Evolutionary conservation across 2,329 filamentous ascomycete species (phyloP), one percentile per base, ranked within the genome.

Genomic region (Pseudodiploospora longispora): DNA sequence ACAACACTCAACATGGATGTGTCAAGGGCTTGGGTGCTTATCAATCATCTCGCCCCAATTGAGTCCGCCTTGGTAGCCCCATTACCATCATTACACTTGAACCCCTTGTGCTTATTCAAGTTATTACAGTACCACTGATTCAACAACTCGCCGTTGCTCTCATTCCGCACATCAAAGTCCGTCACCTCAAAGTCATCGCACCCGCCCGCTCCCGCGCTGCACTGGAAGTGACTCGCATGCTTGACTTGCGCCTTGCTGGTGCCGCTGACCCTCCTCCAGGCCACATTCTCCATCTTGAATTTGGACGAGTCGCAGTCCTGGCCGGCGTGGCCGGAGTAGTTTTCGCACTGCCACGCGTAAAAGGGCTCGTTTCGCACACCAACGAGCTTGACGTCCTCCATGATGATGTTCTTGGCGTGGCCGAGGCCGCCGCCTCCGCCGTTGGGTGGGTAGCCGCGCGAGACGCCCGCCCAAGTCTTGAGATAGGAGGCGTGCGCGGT

Each of bases 401-500:
- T 55, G 9, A 50, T 47, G 6, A 65, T 57, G 51, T 59, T 58
- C 27, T 50, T 44, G 4, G 59, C 61, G 36, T 52, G 66, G 7
- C 76, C 76, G 0, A 71, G 53, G 3, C 76, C 77, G 10, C 73
- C 76, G 8, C 76, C 76, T 2, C 75, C 77, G 10, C 77, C 76
- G 50, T 82, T 80, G 1, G 75, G 76, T 2, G 74, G 73, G 41
- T 68, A 72, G 12, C 73, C 71, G 29, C 65, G 64, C 32, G 65
- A 65, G 7, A 70, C 58, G 12, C 72, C 74, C 0, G 74, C 75
- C 77, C 77, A 81, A 0, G 75, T 80, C 61, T 81, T 80, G 47
- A 80, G 56, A 50, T 76, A 76, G n/a, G 64, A 66, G 1, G 65
- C 70, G 48, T 76, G 68, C 1, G 65, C 52, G 4, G 70, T 75